These are phyloP conservation scores for Chalciporus piperatus DNA, from an alignment of 768 basidiomycete genomes.

Conservation along the genomic window DNA sequence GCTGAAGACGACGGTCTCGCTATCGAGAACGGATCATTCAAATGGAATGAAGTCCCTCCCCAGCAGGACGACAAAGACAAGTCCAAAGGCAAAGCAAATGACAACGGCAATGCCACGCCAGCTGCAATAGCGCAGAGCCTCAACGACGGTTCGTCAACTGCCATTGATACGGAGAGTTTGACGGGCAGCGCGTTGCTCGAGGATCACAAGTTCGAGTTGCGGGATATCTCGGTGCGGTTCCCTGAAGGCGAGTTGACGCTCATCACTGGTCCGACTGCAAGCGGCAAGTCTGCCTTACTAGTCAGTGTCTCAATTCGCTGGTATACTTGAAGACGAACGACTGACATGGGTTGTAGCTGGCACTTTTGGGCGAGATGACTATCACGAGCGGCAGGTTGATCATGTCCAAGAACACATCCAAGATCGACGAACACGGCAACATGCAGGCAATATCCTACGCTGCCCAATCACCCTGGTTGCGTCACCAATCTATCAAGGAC, in stretches of 20 bases:
- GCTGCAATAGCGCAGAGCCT: not conserved
- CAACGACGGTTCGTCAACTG: conserved; percentile 8
- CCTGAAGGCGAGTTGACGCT: conserved; percentile 46
- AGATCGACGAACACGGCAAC: conserved; percentile 57
- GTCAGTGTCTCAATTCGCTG: conserved; percentile 17
- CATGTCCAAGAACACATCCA: conserved; percentile 47
- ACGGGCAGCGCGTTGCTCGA: conserved; percentile 13
- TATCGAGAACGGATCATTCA: conserved; percentile 50
- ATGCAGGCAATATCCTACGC: conserved; percentile 69
- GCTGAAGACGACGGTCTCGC: conserved; percentile 38
- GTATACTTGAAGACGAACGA: not conserved
- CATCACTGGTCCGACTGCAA: conserved; percentile 47
- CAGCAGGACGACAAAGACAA: conserved; percentile 21
- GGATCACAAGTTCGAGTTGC: conserved; percentile 41
- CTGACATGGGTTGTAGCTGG: conserved; percentile 21
- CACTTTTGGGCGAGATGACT: conserved; percentile 41
- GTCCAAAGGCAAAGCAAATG: conserved; percentile 20
- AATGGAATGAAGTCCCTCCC: conserved; percentile 50
- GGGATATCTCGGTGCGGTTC: conserved; percentile 44
- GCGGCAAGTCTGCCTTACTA: conserved; percentile 49
- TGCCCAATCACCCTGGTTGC: conserved; percentile 69
- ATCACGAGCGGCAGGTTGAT: conserved; percentile 33
- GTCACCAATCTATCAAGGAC: conserved; percentile 70
- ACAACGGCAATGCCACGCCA: not conserved
- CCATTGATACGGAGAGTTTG: conserved; percentile 15